A percentile compares a stretch with the other conserved stretches of the same genome.
phyloP scores from a whole-genome alignment of 768 basidiomycete genomes.

The Leccinellum albellum region DNA sequence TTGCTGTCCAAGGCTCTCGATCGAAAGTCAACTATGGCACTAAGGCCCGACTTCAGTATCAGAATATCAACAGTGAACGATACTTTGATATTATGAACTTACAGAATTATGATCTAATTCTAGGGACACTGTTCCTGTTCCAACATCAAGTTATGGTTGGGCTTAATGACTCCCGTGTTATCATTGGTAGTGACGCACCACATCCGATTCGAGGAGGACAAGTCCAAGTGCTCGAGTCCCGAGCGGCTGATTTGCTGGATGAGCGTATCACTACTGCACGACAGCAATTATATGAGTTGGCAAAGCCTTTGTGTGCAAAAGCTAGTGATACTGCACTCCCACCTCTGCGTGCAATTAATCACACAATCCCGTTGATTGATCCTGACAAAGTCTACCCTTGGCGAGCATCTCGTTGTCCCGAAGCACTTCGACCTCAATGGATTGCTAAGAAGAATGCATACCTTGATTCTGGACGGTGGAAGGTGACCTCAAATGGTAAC shows the following conservation, averaged over 20 bases:
- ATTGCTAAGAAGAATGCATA: neutral
- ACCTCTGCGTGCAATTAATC: neutral
- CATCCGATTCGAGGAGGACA: constrained; percentile 14
- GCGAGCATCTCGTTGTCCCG: neutral
- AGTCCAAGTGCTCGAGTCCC: neutral
- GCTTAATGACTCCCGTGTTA: constrained; percentile 18
- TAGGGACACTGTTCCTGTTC: constrained; percentile 38
- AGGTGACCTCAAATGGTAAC: neutral
- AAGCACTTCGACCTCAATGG: neutral
- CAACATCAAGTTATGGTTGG: constrained; percentile 31
- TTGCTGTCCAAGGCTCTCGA: constrained; percentile 30
- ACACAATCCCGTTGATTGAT: neutral
- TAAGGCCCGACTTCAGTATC: constrained; percentile 10
- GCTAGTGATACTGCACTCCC: neutral
- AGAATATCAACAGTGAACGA: constrained; percentile 13
- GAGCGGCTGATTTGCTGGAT: neutral
- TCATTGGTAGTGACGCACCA: constrained; percentile 6
- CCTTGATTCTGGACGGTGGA: neutral
- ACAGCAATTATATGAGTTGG: constrained; percentile 2
- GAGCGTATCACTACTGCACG: neutral
- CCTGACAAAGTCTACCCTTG: neutral
- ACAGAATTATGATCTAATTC: constrained; percentile 36
- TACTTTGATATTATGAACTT: constrained; percentile 39
- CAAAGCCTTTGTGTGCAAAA: neutral
- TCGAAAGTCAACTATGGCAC: constrained; percentile 22